phyloP scores from a whole-genome alignment of 1,284 basidiomycete genomes.

The Pterula multifida region DNA sequence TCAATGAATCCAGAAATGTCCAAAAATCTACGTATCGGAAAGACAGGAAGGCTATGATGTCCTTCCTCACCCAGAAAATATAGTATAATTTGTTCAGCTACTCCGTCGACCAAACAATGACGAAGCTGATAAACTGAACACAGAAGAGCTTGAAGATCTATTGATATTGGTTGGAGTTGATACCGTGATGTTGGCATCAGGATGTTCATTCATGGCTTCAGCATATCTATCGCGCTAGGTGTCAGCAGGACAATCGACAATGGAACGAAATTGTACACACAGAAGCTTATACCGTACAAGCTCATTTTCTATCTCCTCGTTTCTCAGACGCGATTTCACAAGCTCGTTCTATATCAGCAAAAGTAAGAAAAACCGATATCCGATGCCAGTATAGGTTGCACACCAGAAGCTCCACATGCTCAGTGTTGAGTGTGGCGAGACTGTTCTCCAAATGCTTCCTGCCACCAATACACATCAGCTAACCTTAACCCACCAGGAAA shows the following conservation, averaged over 20 bases:
- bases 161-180: neutral
- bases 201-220: constrained; percentile 74
- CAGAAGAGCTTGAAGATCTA: neutral
- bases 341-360: constrained; percentile 60
- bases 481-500: constrained; percentile 3
- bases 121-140: neutral
- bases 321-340: constrained; percentile 74
- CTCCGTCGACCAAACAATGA: neutral
- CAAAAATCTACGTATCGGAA: too few relatives aligned
- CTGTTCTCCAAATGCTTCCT: constrained; percentile 73
- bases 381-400: constrained; percentile 11
- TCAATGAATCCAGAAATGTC: too few relatives aligned
- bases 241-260: constrained; percentile 4
- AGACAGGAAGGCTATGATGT: too few relatives aligned
- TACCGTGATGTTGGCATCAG: neutral
- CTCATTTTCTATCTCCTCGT: constrained; percentile 85
- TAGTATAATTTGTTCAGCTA: neutral
- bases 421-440: constrained; percentile 67
- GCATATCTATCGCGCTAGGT: constrained; percentile 50
- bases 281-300: constrained; percentile 85
- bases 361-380: constrained; percentile 1
- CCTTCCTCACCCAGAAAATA: too few relatives aligned
- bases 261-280: constrained; percentile 33
- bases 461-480: too few relatives aligned
- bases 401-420: constrained; percentile 69